Evolutionary conservation across 768 basidiomycete species (phyloP), one percentile per base, ranked within the genome.

Genomic region (Leccinum uliginosum): DNA sequence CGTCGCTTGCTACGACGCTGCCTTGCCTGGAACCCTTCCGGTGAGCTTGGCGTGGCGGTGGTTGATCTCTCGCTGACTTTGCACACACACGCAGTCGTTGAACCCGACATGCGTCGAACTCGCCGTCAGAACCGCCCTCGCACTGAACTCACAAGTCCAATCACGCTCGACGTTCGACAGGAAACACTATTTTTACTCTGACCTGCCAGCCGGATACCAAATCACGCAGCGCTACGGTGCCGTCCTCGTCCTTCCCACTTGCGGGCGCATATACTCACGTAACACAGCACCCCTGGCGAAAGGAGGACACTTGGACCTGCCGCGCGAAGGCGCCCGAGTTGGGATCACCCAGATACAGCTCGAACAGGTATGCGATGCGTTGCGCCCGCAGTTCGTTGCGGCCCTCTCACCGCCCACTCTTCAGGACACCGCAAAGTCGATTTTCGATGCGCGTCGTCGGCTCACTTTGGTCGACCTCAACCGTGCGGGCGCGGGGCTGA

Each of bases 171-270:
- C 90, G 0, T 98, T 98, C 64, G 97, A 98, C 72, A 79, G 97
- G 62, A 99, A 99, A 69, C 97, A 98, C 70, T 99, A 99, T 70
- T 98, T 98, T 71, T 98, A 99, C 67, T 82, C 91, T 5, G 97
- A 98, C 71, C 80, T 97, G 34, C 94, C 97, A 0, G 80, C 88
- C 4, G 96, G 96, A 0, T 98, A 94, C 72, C 97, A 99, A 73
- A 96, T 99, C 59, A 99, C 95, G 0, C 95, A 98, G 68, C 89
- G 92, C 60, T 97, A 98, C 71, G 83, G 92, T 92, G 58, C 61
- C 45, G 10, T 53, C 43, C n/a, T 51, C 29, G 11, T 4, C 17
- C 21, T 27, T 48, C 10, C 0, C 9, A 40, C 1, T n/a, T 9
- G 24, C n/a, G 27, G 6, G 15, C 27, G 47, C 26, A 27, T 27